Conservation (phyloP, 2,329 filamentous ascomycete species). For the Fusarium pilosicola region DNA sequence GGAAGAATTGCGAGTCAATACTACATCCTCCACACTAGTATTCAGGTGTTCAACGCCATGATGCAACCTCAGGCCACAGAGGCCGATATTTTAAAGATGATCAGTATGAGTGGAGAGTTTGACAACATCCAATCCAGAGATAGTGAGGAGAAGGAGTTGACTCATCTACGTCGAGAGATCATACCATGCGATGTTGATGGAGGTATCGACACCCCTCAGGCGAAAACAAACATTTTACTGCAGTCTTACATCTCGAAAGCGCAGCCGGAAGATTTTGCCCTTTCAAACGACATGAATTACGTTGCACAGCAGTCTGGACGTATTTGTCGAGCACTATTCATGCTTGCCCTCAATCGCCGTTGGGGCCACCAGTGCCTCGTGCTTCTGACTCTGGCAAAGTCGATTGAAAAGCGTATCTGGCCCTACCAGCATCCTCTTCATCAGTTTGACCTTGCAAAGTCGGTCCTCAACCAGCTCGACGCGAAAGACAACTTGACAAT, state of each 20-base stretch:
- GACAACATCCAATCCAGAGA: constrained; percentile 96
- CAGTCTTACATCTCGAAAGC: constrained; percentile 93
- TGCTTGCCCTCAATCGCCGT: constrained; percentile 93
- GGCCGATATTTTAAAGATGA: constrained; percentile 94
- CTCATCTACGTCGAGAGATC: constrained; percentile 73
- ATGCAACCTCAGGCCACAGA: constrained; percentile 89
- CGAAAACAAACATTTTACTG: constrained; percentile 94
- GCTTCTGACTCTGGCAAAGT: constrained; percentile 90
- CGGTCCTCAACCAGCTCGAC: constrained; percentile 85
- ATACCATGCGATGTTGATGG: constrained; percentile 83
- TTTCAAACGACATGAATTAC: constrained; percentile 92
- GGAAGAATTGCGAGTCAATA: constrained; percentile 97
- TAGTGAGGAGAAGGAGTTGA: constrained; percentile 88
- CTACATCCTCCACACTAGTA: constrained; percentile 92
- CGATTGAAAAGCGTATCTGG: constrained; percentile 96
- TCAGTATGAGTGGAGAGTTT: constrained; percentile 97
- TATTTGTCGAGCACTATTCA: constrained; percentile 94
- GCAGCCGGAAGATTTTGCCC: constrained; percentile 90
- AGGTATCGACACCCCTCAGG: constrained; percentile 76
- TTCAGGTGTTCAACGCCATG: constrained; percentile 96
- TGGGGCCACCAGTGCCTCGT: constrained; percentile 98
- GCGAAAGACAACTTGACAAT: constrained; percentile 81
- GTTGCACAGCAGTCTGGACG: constrained; percentile 94
- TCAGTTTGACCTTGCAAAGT: constrained; percentile 90
- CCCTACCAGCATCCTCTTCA: constrained; percentile 93